Evolutionary conservation across 2,329 filamentous ascomycete species (phyloP), one percentile per base, ranked within the genome.

Genomic region (Xylariaceae sp.): DNA sequence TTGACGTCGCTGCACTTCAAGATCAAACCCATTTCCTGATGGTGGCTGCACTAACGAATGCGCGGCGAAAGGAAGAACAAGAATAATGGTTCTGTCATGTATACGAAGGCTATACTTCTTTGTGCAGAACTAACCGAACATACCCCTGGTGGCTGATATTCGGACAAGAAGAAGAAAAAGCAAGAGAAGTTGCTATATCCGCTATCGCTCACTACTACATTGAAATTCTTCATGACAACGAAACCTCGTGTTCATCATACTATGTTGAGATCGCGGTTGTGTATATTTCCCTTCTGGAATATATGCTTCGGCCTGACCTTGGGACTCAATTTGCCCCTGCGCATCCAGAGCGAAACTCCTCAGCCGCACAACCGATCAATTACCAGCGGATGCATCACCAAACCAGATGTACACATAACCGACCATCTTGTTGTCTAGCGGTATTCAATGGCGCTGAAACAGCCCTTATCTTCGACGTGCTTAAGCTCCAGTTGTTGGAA

Each of bases 1-100:
- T 67, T 98, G 50, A 98, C 97, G 55, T 87, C 88, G 2, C 74
- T 98, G 48, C 92, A 98, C 68, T 98, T 98, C 73, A 98, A 98
- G 83, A 86, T 86, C 63, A 86, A 86, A 69, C 82, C 82, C 3
- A 86, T 86, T 52, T 85, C 56, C 27, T 61, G 42, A 52, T 31
- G 15, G 29, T 12, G 13, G n/a, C 14, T 21, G 32, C 23, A n/a
- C n/a, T n/a, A n/a, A n/a, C n/a, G n/a, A n/a, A 31, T 31, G 29
- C 18, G 21, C 9, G 36, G 41, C 35, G 34, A 24, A 24, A 24
- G 21, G 21, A 24, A 34, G 12, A 33, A 17, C n/a, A 37, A 29
- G 28, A 33, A 30, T 29, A 28, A 38, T 40, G 19, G 28, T 18
- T 41, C 37, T 41, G 39, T 47, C 39, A 43, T 47, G 46, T 55